These are phyloP conservation scores for Lachancea lanzarotensis DNA, from an alignment of 805 yeast genomes.

Conservation along the genomic window DNA sequence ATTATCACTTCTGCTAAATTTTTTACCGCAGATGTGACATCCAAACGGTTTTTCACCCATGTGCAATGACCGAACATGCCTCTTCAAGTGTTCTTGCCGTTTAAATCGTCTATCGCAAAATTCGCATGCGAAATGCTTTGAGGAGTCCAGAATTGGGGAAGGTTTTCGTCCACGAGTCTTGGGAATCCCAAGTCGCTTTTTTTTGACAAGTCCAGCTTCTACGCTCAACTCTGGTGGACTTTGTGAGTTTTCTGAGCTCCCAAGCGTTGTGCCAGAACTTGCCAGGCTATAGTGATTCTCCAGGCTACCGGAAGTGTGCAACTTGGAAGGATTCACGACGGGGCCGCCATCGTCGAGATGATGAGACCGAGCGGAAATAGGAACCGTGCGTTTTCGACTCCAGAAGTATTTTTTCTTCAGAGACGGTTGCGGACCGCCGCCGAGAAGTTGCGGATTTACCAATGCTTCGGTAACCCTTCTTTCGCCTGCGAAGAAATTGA, in stretches of 20 bases:
- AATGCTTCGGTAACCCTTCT: slow-evolving; percentile 1
- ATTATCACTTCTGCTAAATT: slow-evolving; percentile 62
- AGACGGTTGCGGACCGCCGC: slow-evolving; percentile 14
- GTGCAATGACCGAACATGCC: slow-evolving; percentile 69
- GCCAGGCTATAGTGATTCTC: slow-evolving; percentile 3
- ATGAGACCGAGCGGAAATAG: slow-evolving; percentile 2
- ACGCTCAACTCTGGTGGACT: not conserved
- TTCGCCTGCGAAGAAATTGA: slow-evolving; percentile 20
- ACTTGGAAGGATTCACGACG: slow-evolving; percentile 8
- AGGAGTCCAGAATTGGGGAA: slow-evolving; percentile 48
- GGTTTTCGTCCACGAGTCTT: slow-evolving; percentile 61
- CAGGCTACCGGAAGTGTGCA: slow-evolving; percentile 1
- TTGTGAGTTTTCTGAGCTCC: slow-evolving; percentile 2
- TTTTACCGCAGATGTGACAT: slow-evolving; percentile 54
- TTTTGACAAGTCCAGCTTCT: slow-evolving; percentile 10
- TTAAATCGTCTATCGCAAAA: slow-evolving; percentile 61
- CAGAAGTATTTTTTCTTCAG: slow-evolving; percentile 24
- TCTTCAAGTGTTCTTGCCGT: slow-evolving; percentile 69
- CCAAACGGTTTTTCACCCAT: slow-evolving; percentile 66
- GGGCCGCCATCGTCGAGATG: not conserved
- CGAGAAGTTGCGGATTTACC: slow-evolving; percentile 6
- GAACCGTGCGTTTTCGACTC: slow-evolving; percentile 19
- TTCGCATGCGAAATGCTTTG: slow-evolving; percentile 56
- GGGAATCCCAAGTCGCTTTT: slow-evolving; percentile 21
- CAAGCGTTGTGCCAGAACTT: not conserved